Percentiles rank a stretch among this genome's conserved stretches.
Conservation (phyloP, 2,329 filamentous ascomycete genomes). For the Fusarium nurragi region DNA sequence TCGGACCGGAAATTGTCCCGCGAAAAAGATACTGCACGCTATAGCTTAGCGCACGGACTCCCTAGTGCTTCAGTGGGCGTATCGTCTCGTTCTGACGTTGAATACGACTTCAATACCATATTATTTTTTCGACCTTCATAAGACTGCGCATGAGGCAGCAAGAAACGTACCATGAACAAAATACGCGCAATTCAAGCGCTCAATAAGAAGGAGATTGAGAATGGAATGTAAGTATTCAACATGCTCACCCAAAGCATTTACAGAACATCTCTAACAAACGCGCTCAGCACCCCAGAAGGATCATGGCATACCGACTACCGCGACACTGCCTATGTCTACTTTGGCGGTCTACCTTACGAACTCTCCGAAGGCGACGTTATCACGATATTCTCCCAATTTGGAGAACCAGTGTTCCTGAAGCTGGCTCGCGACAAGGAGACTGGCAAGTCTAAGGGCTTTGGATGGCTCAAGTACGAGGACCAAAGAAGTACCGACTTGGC, state of each 20-base stretch:
- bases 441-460: conserved; percentile 93
- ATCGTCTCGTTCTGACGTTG: conserved; percentile 23
- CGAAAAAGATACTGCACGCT: conserved; percentile 25
- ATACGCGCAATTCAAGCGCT: conserved; percentile 92
- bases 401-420: conserved; percentile 93
- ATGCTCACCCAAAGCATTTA: background rate
- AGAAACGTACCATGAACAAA: conserved; percentile 77
- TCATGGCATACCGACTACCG: conserved; percentile 98
- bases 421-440: conserved; percentile 95
- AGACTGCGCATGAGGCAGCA: background rate
- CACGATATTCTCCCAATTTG: conserved; percentile 96
- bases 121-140: background rate
- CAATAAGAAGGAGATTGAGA: conserved; percentile 93
- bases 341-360: conserved; percentile 91
- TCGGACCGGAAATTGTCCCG: conserved; percentile 52
- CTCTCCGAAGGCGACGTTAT: conserved; percentile 95
- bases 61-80: conserved; percentile 29
- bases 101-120: conserved; percentile 20
- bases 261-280: conserved; percentile 33
- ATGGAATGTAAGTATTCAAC: conserved; percentile 73
- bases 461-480: conserved; percentile 98
- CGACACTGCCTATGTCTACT: conserved; percentile 96
- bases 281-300: conserved; percentile 75
- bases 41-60: conserved; percentile 29
- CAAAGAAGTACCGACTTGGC: conserved; percentile 95